A percentile compares a stretch with the other conserved stretches of the same genome.
Evolutionary conservation across 345 rosid genomes (phyloP).

Genomic region (Cochlearia excelsa): DNA sequence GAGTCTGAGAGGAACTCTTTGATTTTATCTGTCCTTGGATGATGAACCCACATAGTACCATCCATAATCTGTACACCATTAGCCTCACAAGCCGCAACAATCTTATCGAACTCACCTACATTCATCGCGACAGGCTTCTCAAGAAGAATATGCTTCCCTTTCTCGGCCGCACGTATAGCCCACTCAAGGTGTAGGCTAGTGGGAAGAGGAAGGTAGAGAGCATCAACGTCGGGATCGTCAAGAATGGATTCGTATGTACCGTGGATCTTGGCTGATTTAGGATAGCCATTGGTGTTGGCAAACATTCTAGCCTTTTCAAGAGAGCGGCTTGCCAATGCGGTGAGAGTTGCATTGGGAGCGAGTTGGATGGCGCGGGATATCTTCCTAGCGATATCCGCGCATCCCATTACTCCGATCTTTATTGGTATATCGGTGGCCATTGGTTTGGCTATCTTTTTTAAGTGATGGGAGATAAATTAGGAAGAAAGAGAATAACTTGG

Average conservation of each 20-base stretch:
- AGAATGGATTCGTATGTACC: constrained; percentile 77
- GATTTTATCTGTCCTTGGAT: constrained; percentile 66
- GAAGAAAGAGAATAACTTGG: too few relatives aligned
- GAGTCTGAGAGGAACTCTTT: constrained; percentile 51
- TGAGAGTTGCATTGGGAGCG: constrained; percentile 62
- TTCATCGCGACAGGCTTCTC: constrained; percentile 79
- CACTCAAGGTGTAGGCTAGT: constrained; percentile 71
- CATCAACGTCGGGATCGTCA: constrained; percentile 68
- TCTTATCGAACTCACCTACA: constrained; percentile 60
- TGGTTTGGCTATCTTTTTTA: neutral
- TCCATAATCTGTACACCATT: constrained; percentile 89
- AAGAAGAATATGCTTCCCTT: constrained; percentile 70
- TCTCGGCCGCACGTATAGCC: constrained; percentile 68
- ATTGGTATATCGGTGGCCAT: constrained; percentile 36
- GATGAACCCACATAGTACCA: constrained; percentile 90
- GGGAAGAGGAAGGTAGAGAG: constrained; percentile 71
- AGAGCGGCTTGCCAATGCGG: constrained; percentile 78
- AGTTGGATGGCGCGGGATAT: constrained; percentile 60
- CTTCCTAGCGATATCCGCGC: constrained; percentile 77
- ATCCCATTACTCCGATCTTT: constrained; percentile 69
- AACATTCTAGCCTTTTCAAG: constrained; percentile 38
- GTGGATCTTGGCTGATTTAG: constrained; percentile 52
- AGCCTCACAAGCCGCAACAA: constrained; percentile 58
- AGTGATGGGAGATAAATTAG: too few relatives aligned
- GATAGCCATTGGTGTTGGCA: constrained; percentile 60